A percentile compares a stretch with the other conserved stretches of the same genome.
phyloP scores from a whole-genome alignment of 2,329 filamentous ascomycete species.

The Coniochaeta sp. region DNA sequence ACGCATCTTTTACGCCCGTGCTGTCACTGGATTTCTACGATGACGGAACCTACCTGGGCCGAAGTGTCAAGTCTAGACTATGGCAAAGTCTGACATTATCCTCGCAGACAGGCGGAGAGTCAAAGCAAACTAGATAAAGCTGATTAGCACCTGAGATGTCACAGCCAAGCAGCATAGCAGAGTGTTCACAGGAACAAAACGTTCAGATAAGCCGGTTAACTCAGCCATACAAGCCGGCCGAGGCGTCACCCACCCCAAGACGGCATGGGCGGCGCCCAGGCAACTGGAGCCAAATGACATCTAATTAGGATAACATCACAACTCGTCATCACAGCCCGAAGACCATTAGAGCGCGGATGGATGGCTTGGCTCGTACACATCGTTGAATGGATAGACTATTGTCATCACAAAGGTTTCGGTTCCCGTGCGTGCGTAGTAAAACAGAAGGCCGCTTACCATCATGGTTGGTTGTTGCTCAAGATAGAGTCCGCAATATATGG shows the following conservation, averaged over 20 bases:
- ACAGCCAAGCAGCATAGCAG: background rate
- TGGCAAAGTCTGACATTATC: background rate
- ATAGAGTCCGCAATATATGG: background rate
- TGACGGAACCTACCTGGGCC: background rate
- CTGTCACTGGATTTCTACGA: background rate
- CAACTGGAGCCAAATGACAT: slow-evolving; percentile 54
- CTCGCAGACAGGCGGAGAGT: background rate
- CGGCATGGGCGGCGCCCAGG: slow-evolving; percentile 9
- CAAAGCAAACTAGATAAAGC: background rate
- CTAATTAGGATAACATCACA: slow-evolving; percentile 58
- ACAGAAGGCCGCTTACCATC: slow-evolving; percentile 6
- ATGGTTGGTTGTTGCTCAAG: background rate
- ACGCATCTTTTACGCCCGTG: too few relatives aligned
- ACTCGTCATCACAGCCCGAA: slow-evolving; percentile 54
- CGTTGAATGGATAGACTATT: slow-evolving; percentile 73
- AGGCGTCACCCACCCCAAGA: slow-evolving; percentile 8
- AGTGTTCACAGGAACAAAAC: background rate
- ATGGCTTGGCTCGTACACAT: slow-evolving; percentile 60
- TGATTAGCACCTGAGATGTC: background rate
- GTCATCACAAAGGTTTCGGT: slow-evolving; percentile 39
- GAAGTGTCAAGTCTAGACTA: background rate
- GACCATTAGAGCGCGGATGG: slow-evolving; percentile 61
- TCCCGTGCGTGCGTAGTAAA: slow-evolving; percentile 2
- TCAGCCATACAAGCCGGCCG: slow-evolving; percentile 26
- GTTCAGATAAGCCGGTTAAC: slow-evolving; percentile 29